Evolutionary conservation across 345 rosid genomes (phyloP).

Genomic region (Pistacia integerrima): DNA sequence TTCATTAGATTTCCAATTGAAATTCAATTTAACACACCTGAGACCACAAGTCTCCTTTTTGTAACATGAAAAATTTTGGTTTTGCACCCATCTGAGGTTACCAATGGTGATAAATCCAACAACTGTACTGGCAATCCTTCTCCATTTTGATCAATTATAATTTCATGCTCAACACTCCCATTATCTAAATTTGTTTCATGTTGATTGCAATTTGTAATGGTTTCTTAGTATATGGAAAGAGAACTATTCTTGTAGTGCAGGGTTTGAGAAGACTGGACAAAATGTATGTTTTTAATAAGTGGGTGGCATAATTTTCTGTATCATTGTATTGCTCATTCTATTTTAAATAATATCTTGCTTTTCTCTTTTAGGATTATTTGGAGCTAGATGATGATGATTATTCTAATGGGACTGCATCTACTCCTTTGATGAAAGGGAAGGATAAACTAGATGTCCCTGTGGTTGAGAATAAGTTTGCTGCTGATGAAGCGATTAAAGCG

Average conservation of each 20-base stretch:
- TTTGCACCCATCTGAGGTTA: neutral
- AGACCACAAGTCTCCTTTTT: neutral
- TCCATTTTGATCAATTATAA: neutral
- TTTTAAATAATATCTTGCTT: neutral
- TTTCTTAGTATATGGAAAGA: neutral
- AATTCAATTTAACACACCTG: too few species aligned
- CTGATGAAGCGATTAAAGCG: slow-evolving; percentile 37
- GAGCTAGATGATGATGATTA: slow-evolving; percentile 69
- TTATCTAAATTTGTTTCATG: neutral
- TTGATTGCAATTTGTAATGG: neutral
- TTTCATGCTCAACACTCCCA: neutral
- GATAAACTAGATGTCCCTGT: slow-evolving; percentile 37
- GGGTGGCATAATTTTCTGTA: neutral
- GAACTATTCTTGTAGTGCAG: neutral
- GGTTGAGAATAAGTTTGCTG: slow-evolving; percentile 30
- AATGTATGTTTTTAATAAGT: neutral
- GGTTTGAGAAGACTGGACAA: neutral
- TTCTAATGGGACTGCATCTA: slow-evolving; percentile 31
- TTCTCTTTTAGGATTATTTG: slow-evolving; percentile 58
- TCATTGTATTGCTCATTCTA: neutral
- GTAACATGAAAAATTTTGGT: neutral
- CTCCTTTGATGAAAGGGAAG: slow-evolving; percentile 30
- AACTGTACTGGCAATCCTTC: neutral
- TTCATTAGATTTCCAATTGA: neutral
- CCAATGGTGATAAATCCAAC: neutral